Evolutionary conservation across 179 eudicot species (phyloP).

Genomic region (Gypsophila paniculata): DNA sequence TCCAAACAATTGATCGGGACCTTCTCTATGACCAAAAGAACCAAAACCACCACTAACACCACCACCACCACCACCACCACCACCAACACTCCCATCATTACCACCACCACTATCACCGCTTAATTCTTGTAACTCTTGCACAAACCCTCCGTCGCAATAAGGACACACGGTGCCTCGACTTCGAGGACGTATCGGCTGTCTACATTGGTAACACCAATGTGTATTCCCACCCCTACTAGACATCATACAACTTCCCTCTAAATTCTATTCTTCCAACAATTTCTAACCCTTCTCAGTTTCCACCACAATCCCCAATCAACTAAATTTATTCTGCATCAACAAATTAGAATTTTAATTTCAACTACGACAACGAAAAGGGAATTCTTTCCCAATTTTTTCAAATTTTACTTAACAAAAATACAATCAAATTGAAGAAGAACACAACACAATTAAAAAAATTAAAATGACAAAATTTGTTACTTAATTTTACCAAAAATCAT

Average conservation of each 20-base stretch:
- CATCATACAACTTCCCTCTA: slow-evolving; percentile 31
- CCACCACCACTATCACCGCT: slow-evolving; percentile 20
- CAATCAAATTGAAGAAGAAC: slow-evolving; percentile 7
- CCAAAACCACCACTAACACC: slow-evolving; percentile 19
- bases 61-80: neutral
- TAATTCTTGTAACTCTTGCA: slow-evolving; percentile 64
- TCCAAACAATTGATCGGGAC: slow-evolving; percentile 38
- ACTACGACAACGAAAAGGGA: too few relatives aligned
- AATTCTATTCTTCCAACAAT: neutral
- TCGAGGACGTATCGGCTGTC: slow-evolving; percentile 55
- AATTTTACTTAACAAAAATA: neutral
- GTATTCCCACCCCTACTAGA: slow-evolving; percentile 58
- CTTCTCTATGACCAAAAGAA: slow-evolving; percentile 33
- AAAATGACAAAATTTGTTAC: neutral
- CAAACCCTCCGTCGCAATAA: slow-evolving; percentile 66
- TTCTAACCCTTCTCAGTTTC: neutral
- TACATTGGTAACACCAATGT: slow-evolving; percentile 88
- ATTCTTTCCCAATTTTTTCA: too few relatives aligned
- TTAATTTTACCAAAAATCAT: neutral
- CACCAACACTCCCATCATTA: slow-evolving; percentile 6
- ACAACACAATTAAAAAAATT: neutral
- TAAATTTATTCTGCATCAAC: slow-evolving; percentile 28
- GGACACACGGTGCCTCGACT: slow-evolving; percentile 46
- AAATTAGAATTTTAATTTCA: neutral
- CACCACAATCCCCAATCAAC: slow-evolving; percentile 9